These are phyloP conservation scores for Plenodomus tracheiphilus DNA, from an alignment of 2,329 filamentous ascomycete genomes.

Conservation along the genomic window DNA sequence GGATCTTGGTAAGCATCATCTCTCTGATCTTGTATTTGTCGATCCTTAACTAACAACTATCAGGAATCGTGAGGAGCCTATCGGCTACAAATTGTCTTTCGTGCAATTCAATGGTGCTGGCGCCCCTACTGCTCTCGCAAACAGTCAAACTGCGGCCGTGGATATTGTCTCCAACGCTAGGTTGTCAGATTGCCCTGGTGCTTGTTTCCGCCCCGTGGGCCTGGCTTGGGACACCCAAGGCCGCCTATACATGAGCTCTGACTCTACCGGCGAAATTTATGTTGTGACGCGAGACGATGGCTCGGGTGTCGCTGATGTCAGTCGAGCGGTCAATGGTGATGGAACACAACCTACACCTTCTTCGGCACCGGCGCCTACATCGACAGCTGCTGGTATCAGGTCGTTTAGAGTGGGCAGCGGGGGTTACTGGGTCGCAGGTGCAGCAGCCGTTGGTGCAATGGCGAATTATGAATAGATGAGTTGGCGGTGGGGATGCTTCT, in stretches of 20 bases:
- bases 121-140: slow-evolving; percentile 48
- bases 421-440: slow-evolving; percentile 10
- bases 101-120: slow-evolving; percentile 52
- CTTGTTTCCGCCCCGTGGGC: slow-evolving; percentile 67
- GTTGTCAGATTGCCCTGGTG: slow-evolving; percentile 55
- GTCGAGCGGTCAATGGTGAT: slow-evolving; percentile 12
- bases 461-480: background rate
- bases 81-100: slow-evolving; percentile 56
- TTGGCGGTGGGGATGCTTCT: background rate
- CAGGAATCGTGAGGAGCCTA: slow-evolving; percentile 52
- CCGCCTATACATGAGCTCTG: slow-evolving; percentile 65
- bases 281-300: slow-evolving; percentile 48
- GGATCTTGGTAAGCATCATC: slow-evolving; percentile 62
- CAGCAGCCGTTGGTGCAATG: slow-evolving; percentile 7
- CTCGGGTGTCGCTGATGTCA: slow-evolving; percentile 29
- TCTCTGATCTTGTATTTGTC: background rate
- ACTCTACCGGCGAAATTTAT: slow-evolving; percentile 68
- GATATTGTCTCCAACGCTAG: slow-evolving; percentile 62
- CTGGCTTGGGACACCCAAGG: slow-evolving; percentile 56
- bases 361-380: slow-evolving; percentile 9
- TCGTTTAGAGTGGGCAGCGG: slow-evolving; percentile 3
- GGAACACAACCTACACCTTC: slow-evolving; percentile 14
- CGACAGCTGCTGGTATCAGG: slow-evolving; percentile 1
- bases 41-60: slow-evolving; percentile 3
- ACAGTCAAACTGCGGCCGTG: slow-evolving; percentile 54